phyloP scores from a whole-genome alignment of 768 basidiomycete species.

The Amanita phalloides region DNA sequence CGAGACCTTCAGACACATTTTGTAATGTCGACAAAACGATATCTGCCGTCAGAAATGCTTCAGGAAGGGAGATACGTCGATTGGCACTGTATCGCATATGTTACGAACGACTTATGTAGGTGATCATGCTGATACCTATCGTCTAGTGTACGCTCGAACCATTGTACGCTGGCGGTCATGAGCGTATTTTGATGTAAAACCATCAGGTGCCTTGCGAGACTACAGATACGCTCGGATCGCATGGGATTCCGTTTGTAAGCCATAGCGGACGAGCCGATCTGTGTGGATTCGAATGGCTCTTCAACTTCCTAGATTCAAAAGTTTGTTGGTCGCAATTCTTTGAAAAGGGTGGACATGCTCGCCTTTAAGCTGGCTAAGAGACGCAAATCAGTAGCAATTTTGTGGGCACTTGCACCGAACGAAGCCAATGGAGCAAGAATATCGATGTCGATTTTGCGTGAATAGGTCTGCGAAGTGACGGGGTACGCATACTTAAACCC shows the following conservation, averaged over 20 bases:
- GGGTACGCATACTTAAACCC: conserved; percentile 95
- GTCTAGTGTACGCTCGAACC: conserved; percentile 97
- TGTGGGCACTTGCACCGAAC: conserved; percentile 91
- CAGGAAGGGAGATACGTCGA: conserved; percentile 90
- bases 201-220: conserved; percentile 93
- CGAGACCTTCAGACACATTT: conserved; percentile 96
- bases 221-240: conserved; percentile 97
- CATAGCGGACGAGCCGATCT: conserved; percentile 97
- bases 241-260: conserved; percentile 99
- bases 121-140: conserved; percentile 56
- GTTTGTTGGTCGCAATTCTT: background rate
- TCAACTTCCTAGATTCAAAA: conserved; percentile 66
- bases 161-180: conserved; percentile 91
- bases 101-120: background rate
- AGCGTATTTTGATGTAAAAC: conserved; percentile 91
- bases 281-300: conserved; percentile 97
- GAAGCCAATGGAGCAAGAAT: conserved; percentile 85
- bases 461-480: conserved; percentile 97
- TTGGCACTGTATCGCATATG: conserved; percentile 58
- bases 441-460: conserved; percentile 93
- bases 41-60: conserved; percentile 95
- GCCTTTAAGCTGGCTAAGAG: conserved; percentile 91
- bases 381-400: conserved; percentile 93
- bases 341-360: background rate
- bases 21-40: conserved; percentile 93